These are phyloP conservation scores for Nigrospora oryzae DNA, from an alignment of 2,329 filamentous ascomycete species.

Conservation along the genomic window DNA sequence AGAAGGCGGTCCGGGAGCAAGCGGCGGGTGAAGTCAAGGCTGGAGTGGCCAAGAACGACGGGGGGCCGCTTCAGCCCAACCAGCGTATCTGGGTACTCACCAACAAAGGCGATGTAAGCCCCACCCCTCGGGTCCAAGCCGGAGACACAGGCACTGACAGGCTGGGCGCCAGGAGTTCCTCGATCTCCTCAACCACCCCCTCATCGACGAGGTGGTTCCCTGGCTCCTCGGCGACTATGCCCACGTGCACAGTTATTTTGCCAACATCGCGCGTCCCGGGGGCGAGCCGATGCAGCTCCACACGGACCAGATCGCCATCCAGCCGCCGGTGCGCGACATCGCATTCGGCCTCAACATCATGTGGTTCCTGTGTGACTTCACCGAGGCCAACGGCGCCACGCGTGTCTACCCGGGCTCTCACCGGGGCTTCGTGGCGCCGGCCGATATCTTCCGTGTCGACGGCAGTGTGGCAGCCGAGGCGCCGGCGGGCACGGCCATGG, in stretches of 20 bases:
- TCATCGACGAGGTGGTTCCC: conserved; percentile 16
- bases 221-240: conserved; percentile 19
- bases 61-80: neutral
- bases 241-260: conserved; percentile 17
- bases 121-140: neutral
- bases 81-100: neutral
- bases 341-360: conserved; percentile 16
- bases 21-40: neutral
- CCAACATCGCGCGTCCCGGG: conserved; percentile 19
- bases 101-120: neutral
- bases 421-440: conserved; percentile 10
- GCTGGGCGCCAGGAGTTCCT: too few relatives aligned
- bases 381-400: conserved; percentile 19
- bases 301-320: conserved; percentile 16
- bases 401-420: conserved; percentile 17
- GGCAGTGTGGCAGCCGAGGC: conserved; percentile 14
- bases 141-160: too few relatives aligned
- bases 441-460: neutral
- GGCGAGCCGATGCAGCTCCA: conserved; percentile 17
- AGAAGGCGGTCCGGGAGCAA: neutral
- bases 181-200: conserved; percentile 17
- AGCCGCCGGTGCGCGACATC: conserved; percentile 14
- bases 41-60: neutral
- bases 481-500: conserved; percentile 15
- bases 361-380: conserved; percentile 20